phyloP scores from a whole-genome alignment of 345 rosid species.

The Noccaea bulbosa region DNA sequence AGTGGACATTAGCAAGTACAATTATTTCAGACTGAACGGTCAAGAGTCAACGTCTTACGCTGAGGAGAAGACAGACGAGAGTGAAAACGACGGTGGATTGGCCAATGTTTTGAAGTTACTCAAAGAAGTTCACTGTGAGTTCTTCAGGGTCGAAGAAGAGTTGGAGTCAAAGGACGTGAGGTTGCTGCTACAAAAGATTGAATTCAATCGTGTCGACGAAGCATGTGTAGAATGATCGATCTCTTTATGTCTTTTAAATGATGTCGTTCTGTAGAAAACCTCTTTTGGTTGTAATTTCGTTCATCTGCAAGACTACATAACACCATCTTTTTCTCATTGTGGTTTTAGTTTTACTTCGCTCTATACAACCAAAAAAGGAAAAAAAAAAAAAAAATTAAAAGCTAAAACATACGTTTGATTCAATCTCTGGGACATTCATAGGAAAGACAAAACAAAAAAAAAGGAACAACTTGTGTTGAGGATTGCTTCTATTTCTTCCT shows the following conservation, averaged over 20 bases:
- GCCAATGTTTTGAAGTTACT: constrained; percentile 48
- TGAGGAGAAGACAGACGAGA: constrained; percentile 52
- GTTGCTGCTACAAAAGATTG: constrained; percentile 22
- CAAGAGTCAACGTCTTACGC: constrained; percentile 44
- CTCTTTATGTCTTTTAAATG: no score
- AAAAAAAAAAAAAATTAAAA: neutral
- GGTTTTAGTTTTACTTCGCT: neutral
- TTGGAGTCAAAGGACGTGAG: constrained; percentile 31
- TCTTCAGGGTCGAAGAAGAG: constrained; percentile 26
- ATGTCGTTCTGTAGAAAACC: neutral
- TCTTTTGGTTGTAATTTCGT: neutral
- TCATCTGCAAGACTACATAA: neutral
- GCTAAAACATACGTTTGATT: constrained; percentile 22
- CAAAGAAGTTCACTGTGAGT: constrained; percentile 14
- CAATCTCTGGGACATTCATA: constrained; percentile 3
- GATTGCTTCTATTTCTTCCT: constrained; percentile 17
- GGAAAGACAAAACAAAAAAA: neutral
- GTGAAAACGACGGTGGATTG: constrained; percentile 46
- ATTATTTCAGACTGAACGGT: constrained; percentile 50
- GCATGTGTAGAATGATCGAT: neutral
- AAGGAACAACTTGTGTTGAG: neutral
- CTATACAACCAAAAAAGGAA: constrained; percentile 1
- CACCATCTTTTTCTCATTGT: neutral
- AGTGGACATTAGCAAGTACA: constrained; percentile 46
- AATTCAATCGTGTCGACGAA: neutral